A percentile compares a stretch with the other conserved stretches of the same genome.
These are phyloP conservation scores for Pilatotrama ljubarskyi DNA, from an alignment of 768 basidiomycete species.

Conservation along the genomic window DNA sequence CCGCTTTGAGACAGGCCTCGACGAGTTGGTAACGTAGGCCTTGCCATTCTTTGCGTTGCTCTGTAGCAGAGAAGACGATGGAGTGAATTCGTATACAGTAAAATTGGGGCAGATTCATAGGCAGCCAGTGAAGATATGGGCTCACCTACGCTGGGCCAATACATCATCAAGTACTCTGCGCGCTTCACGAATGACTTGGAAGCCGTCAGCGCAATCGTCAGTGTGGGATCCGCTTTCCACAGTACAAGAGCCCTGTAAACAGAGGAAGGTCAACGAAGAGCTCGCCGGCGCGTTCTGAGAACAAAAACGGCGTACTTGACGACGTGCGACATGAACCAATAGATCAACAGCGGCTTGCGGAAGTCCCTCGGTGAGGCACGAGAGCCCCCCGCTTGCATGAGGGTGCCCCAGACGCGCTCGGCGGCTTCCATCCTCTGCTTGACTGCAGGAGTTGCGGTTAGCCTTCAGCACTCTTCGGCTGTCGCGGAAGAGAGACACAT, in stretches of 20 bases:
- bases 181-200: slow-evolving; percentile 57
- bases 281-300: neutral
- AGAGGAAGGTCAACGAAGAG: no score
- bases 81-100: no score
- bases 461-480: neutral
- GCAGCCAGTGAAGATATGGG: neutral
- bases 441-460: neutral
- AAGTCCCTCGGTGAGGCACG: neutral
- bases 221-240: slow-evolving; percentile 59
- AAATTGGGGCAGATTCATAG: no score
- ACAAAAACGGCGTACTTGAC: slow-evolving; percentile 42
- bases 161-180: slow-evolving; percentile 57
- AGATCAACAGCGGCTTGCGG: slow-evolving; percentile 64
- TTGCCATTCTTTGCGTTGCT: slow-evolving; percentile 51
- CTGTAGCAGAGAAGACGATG: slow-evolving; percentile 36
- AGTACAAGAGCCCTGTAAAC: slow-evolving; percentile 51
- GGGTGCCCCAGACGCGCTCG: slow-evolving; percentile 6
- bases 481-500: neutral
- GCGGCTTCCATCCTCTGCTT: slow-evolving; percentile 5
- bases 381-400: neutral
- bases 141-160: slow-evolving; percentile 67
- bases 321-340: slow-evolving; percentile 80
- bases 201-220: slow-evolving; percentile 61
- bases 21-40: slow-evolving; percentile 46
- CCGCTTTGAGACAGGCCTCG: slow-evolving; percentile 48